Evolutionary conservation across 2,329 filamentous ascomycete genomes (phyloP), one percentile per base, ranked within the genome.

Genomic region (Fusarium sp.): DNA sequence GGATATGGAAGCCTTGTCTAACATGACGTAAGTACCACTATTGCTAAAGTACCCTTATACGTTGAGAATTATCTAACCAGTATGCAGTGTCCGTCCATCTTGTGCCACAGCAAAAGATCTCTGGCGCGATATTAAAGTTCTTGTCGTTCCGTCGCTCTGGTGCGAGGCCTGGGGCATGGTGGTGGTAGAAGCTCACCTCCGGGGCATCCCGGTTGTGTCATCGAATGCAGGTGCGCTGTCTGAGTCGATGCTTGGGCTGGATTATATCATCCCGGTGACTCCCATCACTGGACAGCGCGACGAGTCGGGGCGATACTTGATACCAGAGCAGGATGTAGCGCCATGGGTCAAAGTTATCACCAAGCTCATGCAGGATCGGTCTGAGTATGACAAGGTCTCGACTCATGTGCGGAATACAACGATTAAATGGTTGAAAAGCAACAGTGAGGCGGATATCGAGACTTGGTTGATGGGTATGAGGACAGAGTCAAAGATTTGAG

Each of bases 141-240:
- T 63, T 8, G 8, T 63, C 11, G 42, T 60, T 20, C 60, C 60
- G 0, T 63, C 60, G 9, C 60, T 63, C 1, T 63, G 60, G 60
- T 60, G n/a, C 12, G 60, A 63, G 42, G 60, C 60, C 0, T 63
- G 60, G 60, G 54, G 54, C 6, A 63, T 60, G 60, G 60, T 63
- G n/a, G 54, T 48, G 30, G 42, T 63, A 8, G 60, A 63, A 26
- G 54, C 60, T 18, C 60, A 63, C n/a, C 42, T 63, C 8, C 54
- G 60, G 18, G 60, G 42, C n/a, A 63, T 60, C 1, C 54, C 60
- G 8, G 60, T 63, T 2, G 42, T 60, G 10, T 35, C 54, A 2
- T 60, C 61, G 6, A n/a, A 63, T 8, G 28, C 54, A 24, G 61
- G 61, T 20, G 35, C 61, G 5, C 41, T 63, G 0, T 36, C 42